Percentiles rank a stretch among this genome's conserved stretches.
Conservation (phyloP, 2,329 filamentous ascomycete genomes). For the Penicillium olsonii region DNA sequence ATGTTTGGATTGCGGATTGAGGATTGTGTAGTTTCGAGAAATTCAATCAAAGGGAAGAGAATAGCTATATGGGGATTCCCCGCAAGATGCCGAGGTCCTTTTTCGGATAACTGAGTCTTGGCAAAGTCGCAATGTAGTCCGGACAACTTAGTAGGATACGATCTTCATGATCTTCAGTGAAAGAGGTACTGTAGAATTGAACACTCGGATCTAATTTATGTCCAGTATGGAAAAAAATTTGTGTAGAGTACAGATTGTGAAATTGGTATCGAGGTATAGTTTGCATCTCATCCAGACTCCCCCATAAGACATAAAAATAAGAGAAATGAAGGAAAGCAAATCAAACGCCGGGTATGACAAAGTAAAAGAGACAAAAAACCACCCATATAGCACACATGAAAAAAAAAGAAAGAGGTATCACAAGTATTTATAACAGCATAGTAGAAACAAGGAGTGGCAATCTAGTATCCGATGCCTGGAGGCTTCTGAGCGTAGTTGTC, state of each 20-base stretch:
- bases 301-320: slow-evolving; percentile 2
- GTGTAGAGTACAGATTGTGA: not conserved
- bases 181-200: too few relatives aligned
- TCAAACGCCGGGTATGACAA: slow-evolving; percentile 25
- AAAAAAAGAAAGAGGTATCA: slow-evolving; percentile 11
- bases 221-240: too few relatives aligned
- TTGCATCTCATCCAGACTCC: slow-evolving; percentile 11
- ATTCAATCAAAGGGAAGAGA: not conserved
- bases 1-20: too few relatives aligned
- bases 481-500: slow-evolving; percentile 24
- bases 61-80: slow-evolving; percentile 12
- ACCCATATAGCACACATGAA: slow-evolving; percentile 19
- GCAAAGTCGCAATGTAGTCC: not conserved
- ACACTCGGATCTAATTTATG: too few relatives aligned
- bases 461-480: slow-evolving; percentile 26
- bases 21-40: not conserved
- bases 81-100: slow-evolving; percentile 25
- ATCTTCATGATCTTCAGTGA: too few relatives aligned
- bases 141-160: too few relatives aligned
- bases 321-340: slow-evolving; percentile 5
- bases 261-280: slow-evolving; percentile 15
- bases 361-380: slow-evolving; percentile 11
- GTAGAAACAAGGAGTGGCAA: slow-evolving; percentile 6
- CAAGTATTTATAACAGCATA: slow-evolving; percentile 8
- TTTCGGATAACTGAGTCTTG: slow-evolving; percentile 18